Conservation (phyloP, 73 alveolate genomes). For the Tetrahymena thermophila region DNA sequence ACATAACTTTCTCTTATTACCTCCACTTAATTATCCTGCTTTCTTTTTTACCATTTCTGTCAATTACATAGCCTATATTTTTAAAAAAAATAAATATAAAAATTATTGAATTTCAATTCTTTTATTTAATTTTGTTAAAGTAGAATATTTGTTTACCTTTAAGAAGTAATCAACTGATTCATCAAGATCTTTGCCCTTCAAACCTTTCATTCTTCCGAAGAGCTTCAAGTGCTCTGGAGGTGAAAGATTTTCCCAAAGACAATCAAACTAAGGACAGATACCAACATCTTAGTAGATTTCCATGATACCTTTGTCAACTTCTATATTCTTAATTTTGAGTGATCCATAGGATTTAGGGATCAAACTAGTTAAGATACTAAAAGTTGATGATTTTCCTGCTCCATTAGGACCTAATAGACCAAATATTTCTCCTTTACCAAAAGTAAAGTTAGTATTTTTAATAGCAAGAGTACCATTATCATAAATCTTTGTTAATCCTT, state of each 20-base stretch:
- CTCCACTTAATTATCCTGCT: conserved; percentile 88
- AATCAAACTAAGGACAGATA: conserved; percentile 96
- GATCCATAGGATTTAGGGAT: conserved; percentile 10
- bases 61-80: conserved; percentile 60
- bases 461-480: conserved; percentile 64
- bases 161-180: conserved; percentile 64
- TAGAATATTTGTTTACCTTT: conserved; percentile 14
- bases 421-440: conserved; percentile 61
- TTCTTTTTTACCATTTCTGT: conserved; percentile 61
- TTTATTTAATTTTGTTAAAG: no score
- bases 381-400: conserved; percentile 91
- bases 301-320: conserved; percentile 63
- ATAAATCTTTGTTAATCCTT: conserved; percentile 32
- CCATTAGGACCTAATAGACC: conserved; percentile 95
- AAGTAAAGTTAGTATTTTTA: conserved; percentile 54
- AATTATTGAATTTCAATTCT: no score
- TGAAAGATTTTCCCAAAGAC: conserved; percentile 82
- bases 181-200: conserved; percentile 52
- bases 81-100: not conserved
- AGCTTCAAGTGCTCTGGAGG: conserved; percentile 87
- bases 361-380: conserved; percentile 56
- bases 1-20: conserved; percentile 75
- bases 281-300: conserved; percentile 86
- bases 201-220: conserved; percentile 91
- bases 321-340: conserved; percentile 58